A percentile compares a stretch with the other conserved stretches of the same genome.
Conservation (phyloP, 1,284 basidiomycete species). For the Ganoderma meredithae region DNA sequence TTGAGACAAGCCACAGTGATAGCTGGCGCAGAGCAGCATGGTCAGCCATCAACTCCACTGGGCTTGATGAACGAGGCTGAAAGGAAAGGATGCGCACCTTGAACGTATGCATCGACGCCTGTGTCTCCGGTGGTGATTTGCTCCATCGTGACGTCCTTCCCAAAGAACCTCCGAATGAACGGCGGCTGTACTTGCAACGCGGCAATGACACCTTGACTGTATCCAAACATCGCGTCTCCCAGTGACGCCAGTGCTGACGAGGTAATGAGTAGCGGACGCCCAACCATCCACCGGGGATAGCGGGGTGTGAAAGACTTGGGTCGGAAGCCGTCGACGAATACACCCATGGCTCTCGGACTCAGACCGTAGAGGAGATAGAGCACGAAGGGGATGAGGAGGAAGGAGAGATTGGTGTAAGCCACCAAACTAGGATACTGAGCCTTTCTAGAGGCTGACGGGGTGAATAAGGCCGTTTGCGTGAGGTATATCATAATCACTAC, state of each 20-base stretch:
- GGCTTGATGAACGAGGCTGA: neutral
- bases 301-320: constrained; percentile 48
- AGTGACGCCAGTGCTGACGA: constrained; percentile 59
- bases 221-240: constrained; percentile 64
- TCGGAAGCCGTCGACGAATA: constrained; percentile 30
- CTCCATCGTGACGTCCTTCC: constrained; percentile 48
- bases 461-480: neutral
- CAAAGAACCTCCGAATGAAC: constrained; percentile 58
- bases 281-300: constrained; percentile 61
- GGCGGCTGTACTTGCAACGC: constrained; percentile 59
- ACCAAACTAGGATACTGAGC: neutral
- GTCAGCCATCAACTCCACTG: constrained; percentile 12
- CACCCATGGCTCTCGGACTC: constrained; percentile 7
- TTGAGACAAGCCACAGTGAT: constrained; percentile 60
- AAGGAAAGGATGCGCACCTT: constrained; percentile 45
- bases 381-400: neutral
- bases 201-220: constrained; percentile 61
- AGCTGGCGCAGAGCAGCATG: constrained; percentile 41
- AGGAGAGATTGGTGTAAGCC: neutral
- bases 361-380: neutral
- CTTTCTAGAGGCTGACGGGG: neutral
- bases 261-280: constrained; percentile 55
- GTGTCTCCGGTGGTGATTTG: constrained; percentile 52
- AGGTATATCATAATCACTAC: neutral
- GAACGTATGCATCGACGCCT: constrained; percentile 53